Conservation (phyloP, 805 yeast genomes). For the Monosporozyma aerobia region DNA sequence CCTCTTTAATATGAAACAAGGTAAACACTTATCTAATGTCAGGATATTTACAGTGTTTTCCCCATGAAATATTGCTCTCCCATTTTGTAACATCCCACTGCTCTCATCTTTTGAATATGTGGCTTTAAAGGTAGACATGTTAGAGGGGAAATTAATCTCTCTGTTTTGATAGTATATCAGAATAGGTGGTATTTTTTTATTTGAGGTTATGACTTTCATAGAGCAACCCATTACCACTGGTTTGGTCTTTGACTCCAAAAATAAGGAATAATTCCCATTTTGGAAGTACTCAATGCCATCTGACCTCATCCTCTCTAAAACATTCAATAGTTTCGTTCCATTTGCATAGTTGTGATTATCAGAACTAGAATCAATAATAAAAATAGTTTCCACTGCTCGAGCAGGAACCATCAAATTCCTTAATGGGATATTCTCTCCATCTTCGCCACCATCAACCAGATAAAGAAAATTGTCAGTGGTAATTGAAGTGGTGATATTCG, state of each 20-base stretch:
- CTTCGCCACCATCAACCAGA: slow-evolving; percentile 76
- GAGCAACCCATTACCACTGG: slow-evolving; percentile 84
- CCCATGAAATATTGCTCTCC: slow-evolving; percentile 41
- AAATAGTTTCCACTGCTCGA: slow-evolving; percentile 51
- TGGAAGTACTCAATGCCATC: slow-evolving; percentile 5
- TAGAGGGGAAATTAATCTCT: slow-evolving; percentile 36
- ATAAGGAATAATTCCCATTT: slow-evolving; percentile 2
- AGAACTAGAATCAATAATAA: slow-evolving; percentile 53
- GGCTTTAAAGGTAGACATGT: slow-evolving; percentile 51
- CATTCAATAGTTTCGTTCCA: slow-evolving; percentile 41
- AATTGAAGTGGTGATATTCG: slow-evolving; percentile 13
- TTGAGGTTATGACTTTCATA: slow-evolving; percentile 8
- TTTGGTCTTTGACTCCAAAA: slow-evolving; percentile 19
- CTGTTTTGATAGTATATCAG: slow-evolving; percentile 44
- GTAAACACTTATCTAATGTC: slow-evolving; percentile 40
- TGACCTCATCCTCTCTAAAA: slow-evolving; percentile 19
- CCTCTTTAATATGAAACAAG: slow-evolving; percentile 49
- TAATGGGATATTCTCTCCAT: slow-evolving; percentile 62
- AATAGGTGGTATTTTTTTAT: slow-evolving; percentile 34
- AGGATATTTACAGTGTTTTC: slow-evolving; percentile 34
- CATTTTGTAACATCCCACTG: slow-evolving; percentile 40
- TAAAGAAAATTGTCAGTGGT: slow-evolving; percentile 29
- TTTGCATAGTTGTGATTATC: slow-evolving; percentile 49
- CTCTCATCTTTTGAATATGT: slow-evolving; percentile 40
- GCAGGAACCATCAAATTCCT: slow-evolving; percentile 54